phyloP scores from a whole-genome alignment of 352 stramenopile genomes.

The Phytophthora brassicae region DNA sequence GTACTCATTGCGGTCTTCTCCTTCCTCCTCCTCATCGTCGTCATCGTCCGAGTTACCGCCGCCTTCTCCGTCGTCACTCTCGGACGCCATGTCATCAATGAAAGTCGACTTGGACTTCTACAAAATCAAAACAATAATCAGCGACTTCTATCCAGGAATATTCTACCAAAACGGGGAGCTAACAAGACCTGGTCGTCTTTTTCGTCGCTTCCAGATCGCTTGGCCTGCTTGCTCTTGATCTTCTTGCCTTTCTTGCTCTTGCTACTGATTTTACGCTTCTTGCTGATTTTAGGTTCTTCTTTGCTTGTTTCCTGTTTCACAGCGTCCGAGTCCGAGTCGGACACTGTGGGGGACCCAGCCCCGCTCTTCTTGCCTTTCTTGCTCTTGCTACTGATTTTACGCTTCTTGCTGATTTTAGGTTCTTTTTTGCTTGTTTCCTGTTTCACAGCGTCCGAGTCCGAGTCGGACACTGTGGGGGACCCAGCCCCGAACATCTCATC shows the following conservation, averaged over 20 bases:
- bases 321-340: constrained; percentile 79
- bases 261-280: constrained; percentile 73
- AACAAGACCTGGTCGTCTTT: constrained; percentile 59
- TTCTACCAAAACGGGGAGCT: not conserved
- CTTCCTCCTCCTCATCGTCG: constrained; percentile 82
- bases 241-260: constrained; percentile 11
- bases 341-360: constrained; percentile 80
- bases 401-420: constrained; percentile 66
- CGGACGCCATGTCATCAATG: constrained; percentile 88
- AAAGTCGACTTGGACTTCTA: constrained; percentile 82
- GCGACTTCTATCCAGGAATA: constrained; percentile 3
- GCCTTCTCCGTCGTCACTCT: constrained; percentile 76
- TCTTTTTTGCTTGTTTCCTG: too few species aligned
- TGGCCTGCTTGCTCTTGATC: constrained; percentile 61
- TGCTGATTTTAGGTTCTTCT: constrained; percentile 40
- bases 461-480: constrained; percentile 86
- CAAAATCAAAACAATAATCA: constrained; percentile 4
- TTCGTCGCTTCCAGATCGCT: constrained; percentile 66
- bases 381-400: constrained; percentile 46
- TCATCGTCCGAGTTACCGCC: constrained; percentile 63
- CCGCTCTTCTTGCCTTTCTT: constrained; percentile 19
- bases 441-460: constrained; percentile 70
- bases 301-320: constrained; percentile 42
- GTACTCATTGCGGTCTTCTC: constrained; percentile 88
- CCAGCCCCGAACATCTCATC: constrained; percentile 69